Percentiles rank a stretch among this genome's conserved stretches.
Evolutionary conservation across 495 filamentous ascomycete species (phyloP).

Genomic region (Bombardia bombarda): DNA sequence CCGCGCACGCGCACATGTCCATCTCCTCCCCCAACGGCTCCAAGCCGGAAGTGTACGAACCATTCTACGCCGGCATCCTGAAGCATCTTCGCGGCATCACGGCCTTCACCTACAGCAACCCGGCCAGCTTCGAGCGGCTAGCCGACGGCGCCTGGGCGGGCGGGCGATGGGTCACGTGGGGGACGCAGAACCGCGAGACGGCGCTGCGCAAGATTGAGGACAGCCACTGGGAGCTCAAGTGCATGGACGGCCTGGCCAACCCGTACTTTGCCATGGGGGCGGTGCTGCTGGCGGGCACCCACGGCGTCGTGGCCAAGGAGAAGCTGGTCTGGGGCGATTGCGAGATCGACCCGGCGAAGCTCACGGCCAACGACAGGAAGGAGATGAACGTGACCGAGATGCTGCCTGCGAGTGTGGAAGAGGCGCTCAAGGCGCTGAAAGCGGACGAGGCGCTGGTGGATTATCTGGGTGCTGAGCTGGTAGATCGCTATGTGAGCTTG

Average conservation of each 20-base stretch:
- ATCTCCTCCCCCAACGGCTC: conserved; percentile 36
- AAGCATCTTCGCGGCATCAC: conserved; percentile 55
- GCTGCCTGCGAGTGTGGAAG: conserved; percentile 44
- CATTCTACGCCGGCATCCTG: conserved; percentile 62
- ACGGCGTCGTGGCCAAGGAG: conserved; percentile 45
- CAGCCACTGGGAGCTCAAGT: conserved; percentile 64
- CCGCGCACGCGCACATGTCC: conserved; percentile 61
- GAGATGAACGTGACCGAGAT: conserved; percentile 44
- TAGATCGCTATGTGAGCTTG: conserved; percentile 50
- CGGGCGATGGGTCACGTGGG: conserved; percentile 67
- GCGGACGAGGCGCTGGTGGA: conserved; percentile 34
- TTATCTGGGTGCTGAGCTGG: conserved; percentile 43
- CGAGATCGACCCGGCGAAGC: conserved; percentile 41
- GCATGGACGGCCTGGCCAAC: conserved; percentile 65
- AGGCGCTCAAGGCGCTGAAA: conserved; percentile 44
- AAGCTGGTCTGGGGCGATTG: conserved; percentile 51
- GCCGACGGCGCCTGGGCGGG: conserved; percentile 64
- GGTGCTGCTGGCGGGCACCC: conserved; percentile 54
- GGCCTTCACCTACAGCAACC: conserved; percentile 56
- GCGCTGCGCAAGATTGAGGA: conserved; percentile 54
- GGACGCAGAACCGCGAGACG: conserved; percentile 66
- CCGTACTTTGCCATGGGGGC: conserved; percentile 62
- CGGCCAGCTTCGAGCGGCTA: conserved; percentile 55
- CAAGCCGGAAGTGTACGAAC: conserved; percentile 33
- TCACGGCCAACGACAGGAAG: conserved; percentile 41